Conservation (phyloP, 2,329 filamentous ascomycete species). For the Amphichorda felina region DNA sequence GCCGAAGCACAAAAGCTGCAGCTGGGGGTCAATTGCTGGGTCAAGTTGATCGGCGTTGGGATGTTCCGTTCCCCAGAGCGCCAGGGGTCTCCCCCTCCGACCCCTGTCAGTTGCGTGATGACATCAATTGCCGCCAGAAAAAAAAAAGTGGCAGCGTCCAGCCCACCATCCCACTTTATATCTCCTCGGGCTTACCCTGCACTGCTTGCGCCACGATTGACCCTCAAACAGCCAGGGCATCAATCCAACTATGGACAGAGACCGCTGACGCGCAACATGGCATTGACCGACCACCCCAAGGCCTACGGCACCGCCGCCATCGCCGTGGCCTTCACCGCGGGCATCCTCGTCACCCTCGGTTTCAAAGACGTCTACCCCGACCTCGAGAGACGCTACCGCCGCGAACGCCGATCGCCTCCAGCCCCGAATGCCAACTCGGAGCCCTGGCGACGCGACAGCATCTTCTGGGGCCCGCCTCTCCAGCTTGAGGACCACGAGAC, state of each 20-base stretch:
- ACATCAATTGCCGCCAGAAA: too few relatives aligned
- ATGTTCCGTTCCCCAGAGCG: conserved; percentile 1
- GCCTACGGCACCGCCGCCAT: conserved; percentile 55
- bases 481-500: conserved; percentile 44
- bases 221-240: too few relatives aligned
- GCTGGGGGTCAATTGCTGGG: background rate
- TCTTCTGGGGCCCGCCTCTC: conserved; percentile 35
- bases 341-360: conserved; percentile 62
- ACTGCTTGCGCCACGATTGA: too few relatives aligned
- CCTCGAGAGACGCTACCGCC: conserved; percentile 52
- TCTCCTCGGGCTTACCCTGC: too few relatives aligned
- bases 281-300: conserved; percentile 47
- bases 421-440: conserved; percentile 5
- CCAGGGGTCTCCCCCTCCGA: too few relatives aligned
- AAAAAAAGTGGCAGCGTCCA: too few relatives aligned
- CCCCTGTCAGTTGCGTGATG: too few relatives aligned
- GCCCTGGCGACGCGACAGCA: conserved; percentile 15
- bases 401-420: conserved; percentile 20
- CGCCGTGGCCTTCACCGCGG: conserved; percentile 62
- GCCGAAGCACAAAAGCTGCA: background rate
- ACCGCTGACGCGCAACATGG: conserved; percentile 27
- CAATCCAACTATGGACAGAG: too few relatives aligned
- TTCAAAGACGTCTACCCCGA: conserved; percentile 74
- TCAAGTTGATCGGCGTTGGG: conserved; percentile 1
- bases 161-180: too few relatives aligned